Percentiles rank a stretch among this genome's conserved stretches.
Evolutionary conservation across 495 filamentous ascomycete genomes (phyloP).

Genomic region (Emericellopsis terricola): DNA sequence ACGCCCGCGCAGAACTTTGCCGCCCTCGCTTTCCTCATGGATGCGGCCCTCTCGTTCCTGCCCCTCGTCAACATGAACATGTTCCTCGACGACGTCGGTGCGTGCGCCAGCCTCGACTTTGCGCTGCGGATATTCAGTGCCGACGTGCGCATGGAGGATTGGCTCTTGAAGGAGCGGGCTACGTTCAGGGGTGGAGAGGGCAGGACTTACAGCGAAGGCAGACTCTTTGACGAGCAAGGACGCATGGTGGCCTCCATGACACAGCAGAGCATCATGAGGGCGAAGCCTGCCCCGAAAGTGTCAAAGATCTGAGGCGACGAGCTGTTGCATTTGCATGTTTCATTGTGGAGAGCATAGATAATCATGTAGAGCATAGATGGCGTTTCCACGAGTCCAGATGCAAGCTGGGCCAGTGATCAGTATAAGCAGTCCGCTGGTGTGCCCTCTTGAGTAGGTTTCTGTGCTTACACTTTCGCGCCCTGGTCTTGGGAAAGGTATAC

Average conservation of each 20-base stretch:
- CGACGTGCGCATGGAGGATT: background rate
- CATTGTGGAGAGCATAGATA: too few species aligned
- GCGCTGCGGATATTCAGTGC: background rate
- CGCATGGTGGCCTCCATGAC: background rate
- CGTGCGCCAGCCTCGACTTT: slow-evolving; percentile 1
- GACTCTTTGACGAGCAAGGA: background rate
- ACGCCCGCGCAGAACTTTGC: background rate
- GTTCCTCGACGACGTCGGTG: background rate
- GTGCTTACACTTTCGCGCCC: too few species aligned
- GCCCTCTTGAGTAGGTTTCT: too few species aligned
- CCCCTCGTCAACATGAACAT: background rate
- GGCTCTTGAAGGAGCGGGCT: background rate
- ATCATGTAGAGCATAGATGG: too few species aligned
- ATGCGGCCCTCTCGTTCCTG: background rate
- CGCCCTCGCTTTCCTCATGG: slow-evolving; percentile 1
- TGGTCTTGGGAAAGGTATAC: too few species aligned
- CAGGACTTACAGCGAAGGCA: background rate
- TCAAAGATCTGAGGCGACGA: too few species aligned
- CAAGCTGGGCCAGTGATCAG: too few species aligned
- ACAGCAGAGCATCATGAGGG: slow-evolving; percentile 2
- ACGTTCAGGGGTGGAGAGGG: background rate
- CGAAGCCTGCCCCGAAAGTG: background rate
- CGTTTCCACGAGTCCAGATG: too few species aligned
- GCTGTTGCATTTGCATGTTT: too few species aligned
- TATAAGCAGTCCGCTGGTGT: too few species aligned